Base-by-base conservation (phyloP, 805 yeast genomes). In the Ogataea methylovora region DNA sequence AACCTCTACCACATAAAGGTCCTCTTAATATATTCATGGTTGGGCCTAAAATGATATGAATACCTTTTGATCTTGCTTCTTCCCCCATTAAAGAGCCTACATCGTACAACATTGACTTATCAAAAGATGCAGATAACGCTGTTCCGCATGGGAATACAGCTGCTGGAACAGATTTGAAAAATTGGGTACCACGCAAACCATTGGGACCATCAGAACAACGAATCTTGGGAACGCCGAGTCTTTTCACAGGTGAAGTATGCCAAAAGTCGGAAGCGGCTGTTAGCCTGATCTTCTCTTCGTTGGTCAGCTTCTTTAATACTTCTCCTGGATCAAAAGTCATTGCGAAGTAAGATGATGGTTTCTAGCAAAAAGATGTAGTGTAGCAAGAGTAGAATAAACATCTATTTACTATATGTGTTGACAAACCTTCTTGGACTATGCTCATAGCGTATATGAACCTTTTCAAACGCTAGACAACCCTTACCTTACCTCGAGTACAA, bases 101-200 rank as follows among this genome's bases (percentile, higher is more conserved):
- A 36, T 60, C 48, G 8, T 42, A 38, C 29, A 67, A 47, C 36
- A 68, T 53, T 3, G 58, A 59, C 38, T 54, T 54, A 49, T 68
- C 58, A 53, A 61, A 68, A 10, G 71, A 61, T 13, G 72, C 44
- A 1, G 67, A 72, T 49, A 68, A 41, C 0, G 59, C 71, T 1
- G 73, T 67, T 14, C 73, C 73, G 36, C 68, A 64, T 3, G 72
- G 63, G 45, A 67, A 62, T 40, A 71, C 64, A 38, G 65, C 67
- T 21, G 72, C 53, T 11, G 69, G 69, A 21, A 57, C 54, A 10
- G 62, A 52, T 35, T 62, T 53, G 45, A 65, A 62, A 38, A 63
- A 61, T 15, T 52, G 56, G 27, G 65, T 61, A 5, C 73, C 73
- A 37, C 73, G 51, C 35, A 68, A 48, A 32, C 74, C 74, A 41